Conservation (phyloP, 116 monocot species). For the Cymodocea nodosa region DNA sequence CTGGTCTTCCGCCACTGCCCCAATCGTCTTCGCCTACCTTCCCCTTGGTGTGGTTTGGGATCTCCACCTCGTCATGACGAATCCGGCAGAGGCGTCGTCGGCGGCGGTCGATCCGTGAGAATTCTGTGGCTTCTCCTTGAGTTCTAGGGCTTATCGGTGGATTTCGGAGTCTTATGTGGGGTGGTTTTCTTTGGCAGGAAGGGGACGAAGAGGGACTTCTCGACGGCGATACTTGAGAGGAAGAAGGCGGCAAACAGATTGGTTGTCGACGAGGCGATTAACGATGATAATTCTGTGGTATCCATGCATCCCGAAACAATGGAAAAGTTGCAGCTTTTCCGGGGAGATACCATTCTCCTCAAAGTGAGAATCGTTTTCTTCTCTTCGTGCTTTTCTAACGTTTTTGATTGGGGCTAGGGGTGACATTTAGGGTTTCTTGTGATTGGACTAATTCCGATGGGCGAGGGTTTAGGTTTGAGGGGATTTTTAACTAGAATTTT, state of each 20-base stretch:
- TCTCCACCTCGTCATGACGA: neutral
- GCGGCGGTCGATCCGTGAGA: slow-evolving; percentile 2
- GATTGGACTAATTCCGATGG: no score
- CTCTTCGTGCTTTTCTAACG: neutral
- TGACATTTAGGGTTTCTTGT: no score
- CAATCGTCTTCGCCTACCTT: neutral
- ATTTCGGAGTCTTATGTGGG: neutral
- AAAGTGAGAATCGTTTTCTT: slow-evolving; percentile 30
- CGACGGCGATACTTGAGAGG: slow-evolving; percentile 74
- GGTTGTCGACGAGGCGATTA: slow-evolving; percentile 70
- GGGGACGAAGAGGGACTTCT: slow-evolving; percentile 62
- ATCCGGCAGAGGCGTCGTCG: slow-evolving; percentile 5
- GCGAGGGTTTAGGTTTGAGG: no score
- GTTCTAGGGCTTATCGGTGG: neutral
- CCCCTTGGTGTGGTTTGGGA: neutral
- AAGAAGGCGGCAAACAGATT: slow-evolving; percentile 78
- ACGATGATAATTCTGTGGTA: slow-evolving; percentile 77
- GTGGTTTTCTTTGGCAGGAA: slow-evolving; percentile 26
- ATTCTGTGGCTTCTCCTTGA: neutral
- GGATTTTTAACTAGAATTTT: no score
- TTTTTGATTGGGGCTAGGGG: no score
- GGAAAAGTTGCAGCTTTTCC: slow-evolving; percentile 84
- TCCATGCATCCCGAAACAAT: slow-evolving; percentile 64
- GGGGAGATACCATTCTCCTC: slow-evolving; percentile 67
- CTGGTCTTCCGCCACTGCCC: neutral